Evolutionary conservation across 768 basidiomycete species (phyloP).

Genomic region (Kwoniella botswanensis): DNA sequence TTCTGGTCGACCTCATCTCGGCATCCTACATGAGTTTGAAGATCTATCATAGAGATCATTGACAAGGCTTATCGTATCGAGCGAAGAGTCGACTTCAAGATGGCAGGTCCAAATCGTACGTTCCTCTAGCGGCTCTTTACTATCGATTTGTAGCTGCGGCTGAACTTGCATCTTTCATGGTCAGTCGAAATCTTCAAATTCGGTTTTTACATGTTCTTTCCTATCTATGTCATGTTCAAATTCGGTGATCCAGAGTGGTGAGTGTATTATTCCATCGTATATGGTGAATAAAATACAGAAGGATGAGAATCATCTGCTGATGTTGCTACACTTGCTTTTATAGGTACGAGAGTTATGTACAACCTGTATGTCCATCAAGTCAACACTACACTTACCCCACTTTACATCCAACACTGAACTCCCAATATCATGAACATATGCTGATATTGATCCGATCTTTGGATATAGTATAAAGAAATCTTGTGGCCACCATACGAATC

Average conservation of each 20-base stretch:
- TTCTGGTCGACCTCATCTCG: too few relatives aligned
- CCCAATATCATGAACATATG: too few relatives aligned
- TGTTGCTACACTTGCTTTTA: background rate
- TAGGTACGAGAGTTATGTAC: constrained; percentile 47
- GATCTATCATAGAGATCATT: too few relatives aligned
- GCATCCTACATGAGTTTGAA: too few relatives aligned
- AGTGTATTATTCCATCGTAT: constrained; percentile 15
- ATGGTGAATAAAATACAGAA: background rate
- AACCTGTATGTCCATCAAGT: constrained; percentile 46
- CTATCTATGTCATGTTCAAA: constrained; percentile 50
- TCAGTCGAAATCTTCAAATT: constrained; percentile 54
- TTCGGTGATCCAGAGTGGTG: constrained; percentile 55
- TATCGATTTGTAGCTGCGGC: too few relatives aligned
- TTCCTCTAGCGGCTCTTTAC: background rate
- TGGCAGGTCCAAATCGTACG: constrained; percentile 34
- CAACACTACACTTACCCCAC: too few relatives aligned
- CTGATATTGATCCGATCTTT: background rate
- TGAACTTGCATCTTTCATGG: too few relatives aligned
- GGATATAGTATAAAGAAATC: constrained; percentile 41
- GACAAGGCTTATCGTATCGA: background rate
- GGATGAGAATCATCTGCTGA: constrained; percentile 1
- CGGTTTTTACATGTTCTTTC: constrained; percentile 56
- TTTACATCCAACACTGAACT: background rate
- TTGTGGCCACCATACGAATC: constrained; percentile 45
- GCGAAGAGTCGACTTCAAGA: constrained; percentile 7